phyloP scores from a whole-genome alignment of 352 stramenopile genomes.

The Globisporangium viniferum region DNA sequence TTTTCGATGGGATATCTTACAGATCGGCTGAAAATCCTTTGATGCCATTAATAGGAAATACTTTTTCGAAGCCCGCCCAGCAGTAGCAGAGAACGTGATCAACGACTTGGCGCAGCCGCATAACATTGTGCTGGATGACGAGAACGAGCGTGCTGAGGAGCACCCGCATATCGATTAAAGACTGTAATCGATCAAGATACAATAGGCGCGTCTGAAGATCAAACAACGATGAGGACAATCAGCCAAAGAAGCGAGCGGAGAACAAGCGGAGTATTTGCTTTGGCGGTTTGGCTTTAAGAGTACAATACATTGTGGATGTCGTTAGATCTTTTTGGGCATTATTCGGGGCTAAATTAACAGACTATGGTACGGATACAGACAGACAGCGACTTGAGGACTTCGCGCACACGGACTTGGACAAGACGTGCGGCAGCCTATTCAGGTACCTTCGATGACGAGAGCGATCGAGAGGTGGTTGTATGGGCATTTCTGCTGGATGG shows the following conservation, averaged over 20 bases:
- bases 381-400: not conserved
- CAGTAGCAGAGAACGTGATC: slow-evolving; percentile 52
- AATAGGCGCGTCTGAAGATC: not conserved
- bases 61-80: slow-evolving; percentile 51
- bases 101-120: slow-evolving; percentile 46
- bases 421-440: not conserved
- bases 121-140: slow-evolving; percentile 35
- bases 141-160: slow-evolving; percentile 33
- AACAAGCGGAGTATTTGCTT: not conserved
- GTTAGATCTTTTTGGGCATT: slow-evolving; percentile 8
- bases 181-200: not conserved
- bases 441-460: not conserved
- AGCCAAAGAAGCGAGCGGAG: not conserved
- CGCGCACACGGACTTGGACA: not conserved
- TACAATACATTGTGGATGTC: slow-evolving; percentile 14
- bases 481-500: not conserved
- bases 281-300: slow-evolving; percentile 3
- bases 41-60: slow-evolving; percentile 37
- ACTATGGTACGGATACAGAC: slow-evolving; percentile 9
- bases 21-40: not conserved
- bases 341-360: slow-evolving; percentile 12
- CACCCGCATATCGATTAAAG: slow-evolving; percentile 59
- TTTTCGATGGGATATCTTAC: slow-evolving; percentile 1
- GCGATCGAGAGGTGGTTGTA: not conserved
- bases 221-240: not conserved